phyloP scores from a whole-genome alignment of 2,329 filamentous ascomycete species.

The Tolypocladium guangdongense region DNA sequence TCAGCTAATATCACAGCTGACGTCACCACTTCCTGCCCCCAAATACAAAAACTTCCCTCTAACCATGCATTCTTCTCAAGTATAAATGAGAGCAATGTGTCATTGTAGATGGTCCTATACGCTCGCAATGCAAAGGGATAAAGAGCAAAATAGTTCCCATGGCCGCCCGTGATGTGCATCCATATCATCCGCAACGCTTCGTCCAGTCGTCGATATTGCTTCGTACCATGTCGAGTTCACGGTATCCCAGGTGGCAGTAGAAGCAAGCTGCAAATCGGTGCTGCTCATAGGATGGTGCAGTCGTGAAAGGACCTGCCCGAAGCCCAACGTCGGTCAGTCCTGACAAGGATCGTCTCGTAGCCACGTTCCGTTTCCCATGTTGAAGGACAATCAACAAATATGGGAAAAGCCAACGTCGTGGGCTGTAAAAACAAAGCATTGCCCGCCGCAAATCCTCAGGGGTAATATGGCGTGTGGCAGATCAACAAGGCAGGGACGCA shows the following conservation, averaged over 20 bases:
- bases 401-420: neutral
- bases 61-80: neutral
- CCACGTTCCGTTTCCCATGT: neutral
- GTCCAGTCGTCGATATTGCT: neutral
- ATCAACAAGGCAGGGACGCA: neutral
- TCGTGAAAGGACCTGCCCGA: constrained; percentile 18
- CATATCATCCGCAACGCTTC: no score
- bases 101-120: neutral
- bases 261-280: neutral
- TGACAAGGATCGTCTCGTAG: constrained; percentile 3
- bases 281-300: constrained; percentile 18
- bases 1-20: neutral
- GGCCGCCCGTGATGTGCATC: neutral
- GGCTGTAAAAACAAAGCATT: neutral
- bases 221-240: neutral
- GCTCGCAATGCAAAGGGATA: neutral
- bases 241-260: neutral
- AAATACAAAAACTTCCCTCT: neutral
- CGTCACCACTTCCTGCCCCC: neutral
- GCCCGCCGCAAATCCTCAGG: neutral
- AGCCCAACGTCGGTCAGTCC: constrained; percentile 15
- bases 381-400: neutral
- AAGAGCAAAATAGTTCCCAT: neutral
- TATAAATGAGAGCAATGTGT: neutral
- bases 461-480: neutral